Conservation (phyloP, 116 monocot genomes). For the Papilionanthe hybrid region DNA sequence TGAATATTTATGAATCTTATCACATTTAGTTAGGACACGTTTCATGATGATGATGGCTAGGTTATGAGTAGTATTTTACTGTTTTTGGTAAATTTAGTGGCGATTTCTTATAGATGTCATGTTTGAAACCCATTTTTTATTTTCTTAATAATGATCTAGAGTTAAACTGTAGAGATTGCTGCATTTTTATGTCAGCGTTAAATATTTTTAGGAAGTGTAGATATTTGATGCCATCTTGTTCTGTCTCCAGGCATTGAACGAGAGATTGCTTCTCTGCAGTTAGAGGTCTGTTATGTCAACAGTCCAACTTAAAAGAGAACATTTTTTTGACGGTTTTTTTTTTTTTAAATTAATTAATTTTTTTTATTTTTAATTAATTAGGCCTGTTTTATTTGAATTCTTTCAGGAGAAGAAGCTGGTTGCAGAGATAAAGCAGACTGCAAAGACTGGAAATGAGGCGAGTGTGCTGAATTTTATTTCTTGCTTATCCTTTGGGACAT, state of each 20-base stretch:
- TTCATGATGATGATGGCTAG: not conserved
- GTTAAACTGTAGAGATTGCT: not conserved
- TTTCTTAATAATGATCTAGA: not conserved
- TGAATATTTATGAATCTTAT: not conserved
- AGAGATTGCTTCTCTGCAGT: conserved; percentile 78
- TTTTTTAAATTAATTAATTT: too few relatives aligned
- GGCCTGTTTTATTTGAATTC: not conserved
- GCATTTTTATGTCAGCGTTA: not conserved
- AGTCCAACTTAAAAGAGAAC: not conserved
- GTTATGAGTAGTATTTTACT: not conserved
- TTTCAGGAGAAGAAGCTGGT: conserved; percentile 86
- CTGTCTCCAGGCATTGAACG: conserved; percentile 59
- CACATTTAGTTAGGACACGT: not conserved
- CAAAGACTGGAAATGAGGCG: conserved; percentile 94
- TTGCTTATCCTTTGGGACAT: not conserved
- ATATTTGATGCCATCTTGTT: not conserved
- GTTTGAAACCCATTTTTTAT: not conserved
- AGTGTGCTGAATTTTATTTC: not conserved
- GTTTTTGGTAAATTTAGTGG: not conserved
- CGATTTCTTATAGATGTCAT: not conserved
- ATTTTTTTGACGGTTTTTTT: too few relatives aligned
- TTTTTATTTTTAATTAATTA: too few relatives aligned
- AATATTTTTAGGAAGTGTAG: not conserved
- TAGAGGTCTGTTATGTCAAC: conserved; percentile 46
- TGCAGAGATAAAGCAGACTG: conserved; percentile 83